Evolutionary conservation across 495 filamentous ascomycete species (phyloP).

Genomic region (Penicillium atrosanguineum): DNA sequence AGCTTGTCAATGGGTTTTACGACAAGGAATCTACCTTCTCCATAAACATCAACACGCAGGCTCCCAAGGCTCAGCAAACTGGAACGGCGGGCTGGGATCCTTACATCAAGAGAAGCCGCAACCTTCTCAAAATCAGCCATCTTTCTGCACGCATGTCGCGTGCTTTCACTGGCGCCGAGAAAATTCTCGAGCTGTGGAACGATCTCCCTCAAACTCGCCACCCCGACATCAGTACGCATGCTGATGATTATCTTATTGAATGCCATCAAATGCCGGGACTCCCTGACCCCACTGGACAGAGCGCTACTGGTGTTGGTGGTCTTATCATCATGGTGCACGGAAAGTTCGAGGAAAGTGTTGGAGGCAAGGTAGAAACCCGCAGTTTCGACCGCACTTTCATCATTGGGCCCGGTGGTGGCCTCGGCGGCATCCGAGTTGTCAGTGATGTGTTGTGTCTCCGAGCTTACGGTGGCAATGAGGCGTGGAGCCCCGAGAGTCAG

Average conservation of each 20-base stretch:
- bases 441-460: slow-evolving; percentile 75
- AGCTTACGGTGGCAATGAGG: slow-evolving; percentile 59
- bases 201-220: slow-evolving; percentile 73
- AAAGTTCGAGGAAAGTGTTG: slow-evolving; percentile 72
- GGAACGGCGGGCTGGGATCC: slow-evolving; percentile 58
- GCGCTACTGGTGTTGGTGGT: slow-evolving; percentile 64
- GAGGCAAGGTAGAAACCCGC: slow-evolving; percentile 56
- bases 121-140: slow-evolving; percentile 67
- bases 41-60: slow-evolving; percentile 64
- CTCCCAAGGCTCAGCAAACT: slow-evolving; percentile 50
- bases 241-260: slow-evolving; percentile 75
- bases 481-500: slow-evolving; percentile 52
- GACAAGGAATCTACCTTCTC: slow-evolving; percentile 78
- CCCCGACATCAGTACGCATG: slow-evolving; percentile 58
- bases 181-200: slow-evolving; percentile 69
- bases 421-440: slow-evolving; percentile 68
- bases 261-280: slow-evolving; percentile 73
- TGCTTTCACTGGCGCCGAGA: slow-evolving; percentile 57
- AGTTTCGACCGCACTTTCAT: slow-evolving; percentile 86
- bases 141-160: slow-evolving; percentile 59
- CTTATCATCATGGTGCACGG: slow-evolving; percentile 78
- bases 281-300: slow-evolving; percentile 66
- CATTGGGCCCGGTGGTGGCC: slow-evolving; percentile 68
- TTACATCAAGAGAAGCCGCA: slow-evolving; percentile 79
- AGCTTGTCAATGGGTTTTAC: slow-evolving; percentile 66